Base-by-base conservation (phyloP, 805 yeast species). In the Zygosaccharomyces bisporus region DNA sequence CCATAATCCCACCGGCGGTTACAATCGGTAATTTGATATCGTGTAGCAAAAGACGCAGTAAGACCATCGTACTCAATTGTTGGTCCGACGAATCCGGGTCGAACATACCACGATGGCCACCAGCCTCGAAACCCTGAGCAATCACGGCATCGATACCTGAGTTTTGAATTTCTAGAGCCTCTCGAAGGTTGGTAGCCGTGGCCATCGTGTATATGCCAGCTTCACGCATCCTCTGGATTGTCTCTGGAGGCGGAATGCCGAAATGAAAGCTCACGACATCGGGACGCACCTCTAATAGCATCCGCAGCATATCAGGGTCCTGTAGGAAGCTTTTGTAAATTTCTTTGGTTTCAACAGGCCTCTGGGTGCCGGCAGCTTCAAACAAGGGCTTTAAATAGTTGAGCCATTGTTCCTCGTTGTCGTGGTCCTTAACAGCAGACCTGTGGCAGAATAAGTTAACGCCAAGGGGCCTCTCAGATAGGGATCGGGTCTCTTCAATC, bases 101-200 rank as follows among this genome's bases (percentile, higher is more conserved):
- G 14, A 69, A 41, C 41, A 71, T 74, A 49, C 83, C 83, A 13
- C 85, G 61, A 54, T 80, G 85, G 0, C 85, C 85, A 18, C 85
- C 85, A 3, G 85, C 85, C 51, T 79, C 84, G 56, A 66, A 67
- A 0, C 84, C 84, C 57, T 80, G 86, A 19, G 71, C 66, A 6
- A 74, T 64, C 3, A 79, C 58, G 1, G 75, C 81, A 56, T 77
- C 79, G 5, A 72, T 70, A 0, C 70, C 70, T 4, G 30, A 14
- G 0, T 57, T 45, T 0, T 58, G 53, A 2, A 56, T 23, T 23
- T 67, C 57, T 35, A 55, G 27, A 0, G 75, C 76, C 51, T 79
- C 83, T 1, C 55, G 53, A 0, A 70, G 53, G 14, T 69, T 69
- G 0, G 83, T 79, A 0, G 74, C 78, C 1, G 75, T 61, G 1